phyloP scores from a whole-genome alignment of 139 green algal species.

The Edaphochlamys debaryana region DNA sequence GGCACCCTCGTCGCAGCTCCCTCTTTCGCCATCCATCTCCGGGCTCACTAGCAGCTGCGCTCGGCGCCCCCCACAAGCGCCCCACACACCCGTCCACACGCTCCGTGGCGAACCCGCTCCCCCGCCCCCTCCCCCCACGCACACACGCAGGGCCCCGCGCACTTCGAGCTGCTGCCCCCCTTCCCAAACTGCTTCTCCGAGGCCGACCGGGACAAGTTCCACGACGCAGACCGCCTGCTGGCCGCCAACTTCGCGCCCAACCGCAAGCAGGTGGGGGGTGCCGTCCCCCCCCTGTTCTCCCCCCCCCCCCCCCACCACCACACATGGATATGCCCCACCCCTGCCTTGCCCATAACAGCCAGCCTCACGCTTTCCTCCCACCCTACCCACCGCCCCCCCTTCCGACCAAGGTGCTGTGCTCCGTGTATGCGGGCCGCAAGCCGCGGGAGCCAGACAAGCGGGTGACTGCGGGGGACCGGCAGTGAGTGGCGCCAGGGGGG shows the following conservation, averaged over 20 bases:
- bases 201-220: neutral
- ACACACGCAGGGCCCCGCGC: neutral
- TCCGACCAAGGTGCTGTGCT: neutral
- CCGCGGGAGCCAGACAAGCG: neutral
- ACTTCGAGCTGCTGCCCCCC: constrained; percentile 1
- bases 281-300: too few relatives aligned
- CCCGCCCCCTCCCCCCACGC: too few relatives aligned
- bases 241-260: neutral
- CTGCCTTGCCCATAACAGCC: too few relatives aligned
- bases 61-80: too few relatives aligned
- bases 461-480: neutral
- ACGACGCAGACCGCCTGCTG: neutral
- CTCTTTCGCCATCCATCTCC: neutral
- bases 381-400: too few relatives aligned
- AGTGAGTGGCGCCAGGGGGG: neutral
- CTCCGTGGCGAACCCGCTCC: too few relatives aligned
- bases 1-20: neutral
- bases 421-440: neutral
- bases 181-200: neutral
- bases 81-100: too few relatives aligned
- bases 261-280: neutral
- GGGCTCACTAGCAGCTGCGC: too few relatives aligned
- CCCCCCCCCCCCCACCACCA: too few relatives aligned
- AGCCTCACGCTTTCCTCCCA: too few relatives aligned
- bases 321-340: too few relatives aligned